Evolutionary conservation across 176 grass and related monocot species (phyloP).

Genomic region (Ananas comosus): DNA sequence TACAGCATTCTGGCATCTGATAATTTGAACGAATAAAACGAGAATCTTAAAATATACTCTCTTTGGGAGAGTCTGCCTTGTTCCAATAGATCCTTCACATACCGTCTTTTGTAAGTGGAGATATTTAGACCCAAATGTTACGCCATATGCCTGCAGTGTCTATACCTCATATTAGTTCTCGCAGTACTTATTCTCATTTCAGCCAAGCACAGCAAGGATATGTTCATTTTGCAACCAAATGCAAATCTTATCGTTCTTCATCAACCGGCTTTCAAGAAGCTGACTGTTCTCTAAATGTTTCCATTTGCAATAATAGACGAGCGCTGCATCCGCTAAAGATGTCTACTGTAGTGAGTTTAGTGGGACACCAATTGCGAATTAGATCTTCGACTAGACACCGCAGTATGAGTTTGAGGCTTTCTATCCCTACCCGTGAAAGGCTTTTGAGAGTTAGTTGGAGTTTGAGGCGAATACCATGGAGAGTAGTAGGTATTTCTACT

Average conservation of each 20-base stretch:
- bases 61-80: no score
- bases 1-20: no score
- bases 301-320: slow-evolving; percentile 23
- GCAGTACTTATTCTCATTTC: slow-evolving; percentile 23
- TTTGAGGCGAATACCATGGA: slow-evolving; percentile 34
- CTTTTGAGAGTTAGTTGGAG: slow-evolving; percentile 45
- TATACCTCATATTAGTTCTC: slow-evolving; percentile 26
- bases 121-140: slow-evolving; percentile 25
- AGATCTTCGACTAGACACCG: slow-evolving; percentile 42
- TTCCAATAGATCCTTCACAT: background rate
- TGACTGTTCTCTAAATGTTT: slow-evolving; percentile 7
- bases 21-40: no score
- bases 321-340: slow-evolving; percentile 26
- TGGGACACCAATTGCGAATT: slow-evolving; percentile 41
- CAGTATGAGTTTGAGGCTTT: slow-evolving; percentile 40
- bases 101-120: background rate
- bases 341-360: slow-evolving; percentile 49
- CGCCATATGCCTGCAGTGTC: slow-evolving; percentile 26
- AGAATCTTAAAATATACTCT: no score
- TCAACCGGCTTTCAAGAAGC: slow-evolving; percentile 14
- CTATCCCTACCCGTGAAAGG: slow-evolving; percentile 23
- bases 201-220: slow-evolving; percentile 33
- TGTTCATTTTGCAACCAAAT: slow-evolving; percentile 13
- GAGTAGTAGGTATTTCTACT: slow-evolving; percentile 42
- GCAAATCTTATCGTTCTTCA: slow-evolving; percentile 20